These are phyloP conservation scores for Fusarium marasasianum DNA, from an alignment of 2,329 filamentous ascomycete genomes.

Conservation along the genomic window DNA sequence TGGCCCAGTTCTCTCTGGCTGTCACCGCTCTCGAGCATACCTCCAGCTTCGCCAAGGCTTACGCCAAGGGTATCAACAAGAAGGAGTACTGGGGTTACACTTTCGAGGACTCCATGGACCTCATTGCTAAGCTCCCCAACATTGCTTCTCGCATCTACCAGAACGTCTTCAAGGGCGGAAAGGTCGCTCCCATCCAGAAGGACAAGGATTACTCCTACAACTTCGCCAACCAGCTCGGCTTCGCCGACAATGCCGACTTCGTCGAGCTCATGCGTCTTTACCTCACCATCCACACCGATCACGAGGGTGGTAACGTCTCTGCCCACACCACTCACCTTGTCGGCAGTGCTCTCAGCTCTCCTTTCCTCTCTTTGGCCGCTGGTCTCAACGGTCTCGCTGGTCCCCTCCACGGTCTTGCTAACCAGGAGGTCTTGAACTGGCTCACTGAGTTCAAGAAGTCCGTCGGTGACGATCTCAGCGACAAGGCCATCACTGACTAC, in stretches of 20 bases:
- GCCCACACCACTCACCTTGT: slow-evolving; percentile 99
- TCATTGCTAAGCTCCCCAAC: slow-evolving; percentile 99
- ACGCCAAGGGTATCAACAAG: slow-evolving; percentile 99
- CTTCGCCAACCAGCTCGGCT: slow-evolving; percentile 99
- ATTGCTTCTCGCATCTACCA: slow-evolving; percentile 99
- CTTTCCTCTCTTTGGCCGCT: slow-evolving; percentile 94
- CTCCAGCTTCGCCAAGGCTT: slow-evolving; percentile 97
- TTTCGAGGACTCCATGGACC: slow-evolving; percentile 99
- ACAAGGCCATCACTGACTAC: slow-evolving; percentile 97
- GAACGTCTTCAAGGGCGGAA: slow-evolving; percentile 99
- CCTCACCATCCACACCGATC: slow-evolving; percentile 99
- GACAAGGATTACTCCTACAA: slow-evolving; percentile 99
- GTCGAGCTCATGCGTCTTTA: slow-evolving; percentile 98
- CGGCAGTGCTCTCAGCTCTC: slow-evolving; percentile 94
- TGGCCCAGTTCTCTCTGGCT: slow-evolving; percentile 98
- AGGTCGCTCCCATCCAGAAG: slow-evolving; percentile 94
- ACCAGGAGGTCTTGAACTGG: slow-evolving; percentile 99
- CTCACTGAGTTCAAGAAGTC: slow-evolving; percentile 98
- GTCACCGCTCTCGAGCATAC: slow-evolving; percentile 98
- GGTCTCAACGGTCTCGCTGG: slow-evolving; percentile 98
- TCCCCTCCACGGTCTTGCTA: slow-evolving; percentile 97
- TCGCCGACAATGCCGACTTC: slow-evolving; percentile 94
- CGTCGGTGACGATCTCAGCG: slow-evolving; percentile 93
- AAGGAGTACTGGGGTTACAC: slow-evolving; percentile 99
- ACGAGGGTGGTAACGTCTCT: slow-evolving; percentile 99